Base-by-base conservation (phyloP, 106 monocot species). In the Alisma plantagoaquatica region DNA sequence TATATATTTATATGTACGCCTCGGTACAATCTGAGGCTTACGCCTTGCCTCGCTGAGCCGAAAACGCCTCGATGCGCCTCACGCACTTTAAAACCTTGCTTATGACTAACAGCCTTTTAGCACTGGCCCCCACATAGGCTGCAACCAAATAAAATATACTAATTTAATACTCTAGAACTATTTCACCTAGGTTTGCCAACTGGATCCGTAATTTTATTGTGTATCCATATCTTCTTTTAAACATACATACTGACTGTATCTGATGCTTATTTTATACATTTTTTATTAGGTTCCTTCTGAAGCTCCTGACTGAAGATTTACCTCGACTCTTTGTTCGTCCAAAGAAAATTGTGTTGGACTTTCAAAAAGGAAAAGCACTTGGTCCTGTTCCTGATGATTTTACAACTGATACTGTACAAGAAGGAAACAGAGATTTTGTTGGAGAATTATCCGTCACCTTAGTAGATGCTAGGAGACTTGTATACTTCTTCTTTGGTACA, bases 271-370 rank as follows among this genome's bases (percentile, higher is more conserved):
- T n/a, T n/a, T n/a, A n/a, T n/a, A n/a, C n/a, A n/a, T n/a, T n/a
- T 38, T 38, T 14, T 35, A 49, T 16, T 49, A 62, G 62, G 62
- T 62, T 62, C 21, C 23, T 62, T 23, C 33, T 45, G 17, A 62
- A 62, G 62, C 62, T 62, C 10, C 33, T 62, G 23, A 62, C 62
- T 7, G 62, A 62, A 24, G 62, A 62, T 49, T 50, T 62, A 49
- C 62, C 62, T 14, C 48, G 33, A 23, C 48, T 62, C 29, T 62
- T 62, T 62, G 62, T 62, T 21, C 62, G 62, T 19, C 62, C 62
- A 25, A 62, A 62, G 44, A 62, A 62, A 31, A 62, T 62, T 15
- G 62, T 62, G 27, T 31, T 62, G 23, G 62, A 62, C 50, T 62
- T 62, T 17, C 62, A 62, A 18, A 33, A 62, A 23, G 62, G 49